Evolutionary conservation across 257 asterid species (phyloP), one percentile per base, ranked within the genome.

Genomic region (Scutellaria baicalensis): DNA sequence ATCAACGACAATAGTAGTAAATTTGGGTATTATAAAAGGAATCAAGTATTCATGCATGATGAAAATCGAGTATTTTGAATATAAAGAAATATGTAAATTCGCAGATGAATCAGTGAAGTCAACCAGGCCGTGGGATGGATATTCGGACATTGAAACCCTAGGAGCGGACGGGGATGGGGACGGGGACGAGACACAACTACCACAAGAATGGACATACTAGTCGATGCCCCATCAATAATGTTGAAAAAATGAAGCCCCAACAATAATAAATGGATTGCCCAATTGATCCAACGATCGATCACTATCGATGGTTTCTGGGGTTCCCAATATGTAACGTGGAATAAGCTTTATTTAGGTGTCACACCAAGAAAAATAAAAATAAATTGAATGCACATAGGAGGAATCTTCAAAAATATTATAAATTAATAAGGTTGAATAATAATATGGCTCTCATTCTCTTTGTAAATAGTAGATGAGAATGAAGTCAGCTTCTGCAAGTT

Each of bases 131-230:
- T 8, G 8, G 42, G 31, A 21, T 0, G 82, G 14, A 2, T 2
- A 27, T 14, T 45, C 8, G 9, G 56, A 27, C 33, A 27, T 27
- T 27, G 4, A 27, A 27, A 27, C 33, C 33, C 33, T 0, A 27
- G 5, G 3, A 1, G 56, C 1, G 59, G 40, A 13, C 13, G 21
- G 8, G 18, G 57, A 42, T 31, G 44, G 31, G 14, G 58, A 16
- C 6, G 18, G 12, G 14, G 71, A 52, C 11, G 78, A 75, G 56
- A 75, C 69, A 49, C 81, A 27, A 71, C 64, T 78, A 58, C 83
- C 86, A 50, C 79, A 78, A 69, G 86, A 81, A 75, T 81, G 86
- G 86, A 78, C 81, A 0, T 78, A 81, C 21, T 78, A 69, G 66
- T 62, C 10, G 6, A 17, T 9, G 1, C 5, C n/a, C 4, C 23